Evolutionary conservation across 306 rosid genomes (phyloP), one percentile per base, ranked within the genome.

Genomic region (Clitoria ternatea): DNA sequence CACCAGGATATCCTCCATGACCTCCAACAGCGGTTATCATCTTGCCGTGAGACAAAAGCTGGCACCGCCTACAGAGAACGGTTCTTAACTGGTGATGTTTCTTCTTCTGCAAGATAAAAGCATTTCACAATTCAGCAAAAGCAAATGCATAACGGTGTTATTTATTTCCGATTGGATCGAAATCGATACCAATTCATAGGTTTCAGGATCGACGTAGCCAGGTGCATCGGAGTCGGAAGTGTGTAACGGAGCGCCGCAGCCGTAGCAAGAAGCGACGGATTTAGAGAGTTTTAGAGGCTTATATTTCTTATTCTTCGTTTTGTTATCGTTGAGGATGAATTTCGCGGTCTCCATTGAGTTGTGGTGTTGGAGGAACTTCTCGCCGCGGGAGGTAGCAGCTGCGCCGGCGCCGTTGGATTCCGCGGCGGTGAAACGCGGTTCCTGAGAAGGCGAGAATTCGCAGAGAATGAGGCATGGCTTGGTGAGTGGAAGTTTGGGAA

Each of bases 11-110:
- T 32, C 98, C 98, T 30, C 97, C 98, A 61, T 93, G 94, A 49
- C 98, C 98, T 29, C 98, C 97, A 61, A 93, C 98, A 4, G 97
- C 96, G 40, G 98, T 90, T 77, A 90, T 87, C 98, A 90, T 93
- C 69, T 89, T 73, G 3, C 98, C 98, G 60, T 93, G 98, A 61
- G 96, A 90, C 29, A 93, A 60, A 29, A 93, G 96, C 72, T 63
- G 80, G 80, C 96, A 93, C 73, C 98, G 81, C 55, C 97, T 70
- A 44, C 98, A 93, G 5, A 93, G 82, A 80, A 90, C 85, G 1
- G 85, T 89, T 80, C 66, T 84, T 47, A 94, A 96, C 89, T 94
- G 98, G 78, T 62, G 98, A 59, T 94, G 98, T 65, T 84, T 90
- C 89, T 87, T 94, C 89, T 94, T 89, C 98, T 90, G 90, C 86